phyloP scores from a whole-genome alignment of 1,284 basidiomycete species.

The Veloporphyrellus conicus region DNA sequence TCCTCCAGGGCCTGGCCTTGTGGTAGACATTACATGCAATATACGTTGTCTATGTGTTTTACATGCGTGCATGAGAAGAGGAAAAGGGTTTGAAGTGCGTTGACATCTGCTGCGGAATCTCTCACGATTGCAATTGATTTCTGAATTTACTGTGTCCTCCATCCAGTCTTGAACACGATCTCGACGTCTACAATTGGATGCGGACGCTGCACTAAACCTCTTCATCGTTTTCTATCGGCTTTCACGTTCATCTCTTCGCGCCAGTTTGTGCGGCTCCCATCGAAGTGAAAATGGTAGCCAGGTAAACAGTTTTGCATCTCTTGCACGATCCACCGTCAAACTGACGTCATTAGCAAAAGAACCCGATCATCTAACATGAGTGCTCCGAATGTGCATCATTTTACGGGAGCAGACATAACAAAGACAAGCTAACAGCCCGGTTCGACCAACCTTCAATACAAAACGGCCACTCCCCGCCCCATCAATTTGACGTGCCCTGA shows the following conservation, averaged over 20 bases:
- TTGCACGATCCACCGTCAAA: slow-evolving; percentile 1
- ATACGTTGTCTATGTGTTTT: too few species aligned
- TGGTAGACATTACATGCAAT: too few species aligned
- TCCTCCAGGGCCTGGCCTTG: too few species aligned
- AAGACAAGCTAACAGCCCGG: slow-evolving; percentile 52
- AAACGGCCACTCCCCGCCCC: slow-evolving; percentile 70
- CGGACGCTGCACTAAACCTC: slow-evolving; percentile 85
- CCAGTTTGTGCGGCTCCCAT: slow-evolving; percentile 71
- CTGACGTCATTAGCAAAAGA: slow-evolving; percentile 56
- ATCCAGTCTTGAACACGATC: slow-evolving; percentile 71
- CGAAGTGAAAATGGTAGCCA: slow-evolving; percentile 83
- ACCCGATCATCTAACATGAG: slow-evolving; percentile 76
- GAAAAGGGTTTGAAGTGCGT: too few species aligned
- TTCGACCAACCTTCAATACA: slow-evolving; percentile 59
- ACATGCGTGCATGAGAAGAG: too few species aligned
- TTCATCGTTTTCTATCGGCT: slow-evolving; percentile 97
- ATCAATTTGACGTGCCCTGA: slow-evolving; percentile 71
- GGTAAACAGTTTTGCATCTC: slow-evolving; percentile 44
- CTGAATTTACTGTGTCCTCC: slow-evolving; percentile 1
- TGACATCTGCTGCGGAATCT: too few species aligned
- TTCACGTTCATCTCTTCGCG: slow-evolving; percentile 93
- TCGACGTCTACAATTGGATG: slow-evolving; percentile 88
- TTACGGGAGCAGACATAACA: slow-evolving; percentile 62
- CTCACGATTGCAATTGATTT: too few species aligned
- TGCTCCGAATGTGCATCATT: slow-evolving; percentile 79